Evolutionary conservation across 1,284 basidiomycete species (phyloP), one percentile per base, ranked within the genome.

Genomic region (Irpex sp.): DNA sequence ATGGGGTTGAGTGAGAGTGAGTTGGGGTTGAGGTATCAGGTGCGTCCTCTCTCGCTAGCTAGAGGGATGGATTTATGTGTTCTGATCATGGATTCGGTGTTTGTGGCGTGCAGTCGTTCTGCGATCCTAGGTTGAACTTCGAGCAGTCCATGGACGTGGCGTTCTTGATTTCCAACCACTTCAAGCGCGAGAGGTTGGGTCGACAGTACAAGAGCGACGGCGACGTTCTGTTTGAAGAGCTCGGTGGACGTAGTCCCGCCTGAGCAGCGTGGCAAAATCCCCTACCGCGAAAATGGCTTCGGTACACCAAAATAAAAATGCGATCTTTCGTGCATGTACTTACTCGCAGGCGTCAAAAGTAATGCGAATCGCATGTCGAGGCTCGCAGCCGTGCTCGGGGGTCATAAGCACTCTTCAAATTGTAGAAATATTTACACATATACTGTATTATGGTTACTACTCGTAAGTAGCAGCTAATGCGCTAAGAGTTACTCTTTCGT

Each of bases 131-230:
- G 66, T 82, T 96, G 70, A 95, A 96, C 77, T 95, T 96, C 72
- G 94, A 96, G 79, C 94, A 96, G 78, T 93, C 92, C 67, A 85
- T 96, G 42, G 94, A 95, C 74, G 88, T 95, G 18, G 94, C 94
- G 0, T 95, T 95, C 84, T 82, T 95, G 69, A 87, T 95, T 73
- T 94, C 94, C 11, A 91, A 95, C 75, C 87, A 93, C 78, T 92
- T 93, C 85, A 94, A 94, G 77, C 89, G 92, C 73, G 87, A 90
- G 74, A 84, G 91, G n/a, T 68, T 75, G 1, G 77, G 78, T 42
- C 38, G 38, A 1, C 56, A 69, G 27, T 76, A 75, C 66, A 74
- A 68, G 22, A 73, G 72, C 2, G 75, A 78, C 63, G 74, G 73
- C 43, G 79, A 81, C 63, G 74, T 80, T 9, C 73, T 81, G 24